Percentiles rank a stretch among this genome's conserved stretches.
phyloP scores from a whole-genome alignment of 78 protist genomes.

The slime mould (Dictyostelium discoideum) region DNA sequence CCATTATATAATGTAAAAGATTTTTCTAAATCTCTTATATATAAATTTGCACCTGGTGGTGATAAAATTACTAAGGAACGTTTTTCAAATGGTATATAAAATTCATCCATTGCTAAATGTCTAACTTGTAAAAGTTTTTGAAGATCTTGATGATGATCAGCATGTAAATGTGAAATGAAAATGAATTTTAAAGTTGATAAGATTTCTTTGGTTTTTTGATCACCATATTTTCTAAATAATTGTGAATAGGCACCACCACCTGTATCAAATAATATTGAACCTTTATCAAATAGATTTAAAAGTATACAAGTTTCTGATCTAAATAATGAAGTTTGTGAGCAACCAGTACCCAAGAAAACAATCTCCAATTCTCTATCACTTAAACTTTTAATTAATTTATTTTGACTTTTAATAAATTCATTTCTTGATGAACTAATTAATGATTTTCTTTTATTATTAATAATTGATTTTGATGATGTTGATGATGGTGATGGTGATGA shows the following conservation, averaged over 20 bases:
- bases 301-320: conserved; percentile 55
- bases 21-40: conserved; percentile 18
- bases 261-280: conserved; percentile 33
- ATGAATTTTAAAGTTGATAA: conserved; percentile 14
- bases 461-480: background rate
- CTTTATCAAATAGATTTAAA: conserved; percentile 59
- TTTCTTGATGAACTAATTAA: background rate
- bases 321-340: conserved; percentile 46
- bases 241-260: conserved; percentile 74
- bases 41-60: conserved; percentile 3
- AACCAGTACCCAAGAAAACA: conserved; percentile 48
- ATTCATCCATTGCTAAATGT: conserved; percentile 41
- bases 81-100: conserved; percentile 14
- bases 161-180: conserved; percentile 49
- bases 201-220: background rate
- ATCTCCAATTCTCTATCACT: conserved; percentile 34
- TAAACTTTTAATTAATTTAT: background rate
- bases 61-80: conserved; percentile 6
- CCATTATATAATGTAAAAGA: background rate
- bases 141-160: conserved; percentile 70
- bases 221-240: conserved; percentile 53
- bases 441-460: background rate
- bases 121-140: conserved; percentile 21
- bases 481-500: background rate
- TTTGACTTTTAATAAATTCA: background rate